Conservation (phyloP, 179 eudicot genomes). For the Camellia oleifera region DNA sequence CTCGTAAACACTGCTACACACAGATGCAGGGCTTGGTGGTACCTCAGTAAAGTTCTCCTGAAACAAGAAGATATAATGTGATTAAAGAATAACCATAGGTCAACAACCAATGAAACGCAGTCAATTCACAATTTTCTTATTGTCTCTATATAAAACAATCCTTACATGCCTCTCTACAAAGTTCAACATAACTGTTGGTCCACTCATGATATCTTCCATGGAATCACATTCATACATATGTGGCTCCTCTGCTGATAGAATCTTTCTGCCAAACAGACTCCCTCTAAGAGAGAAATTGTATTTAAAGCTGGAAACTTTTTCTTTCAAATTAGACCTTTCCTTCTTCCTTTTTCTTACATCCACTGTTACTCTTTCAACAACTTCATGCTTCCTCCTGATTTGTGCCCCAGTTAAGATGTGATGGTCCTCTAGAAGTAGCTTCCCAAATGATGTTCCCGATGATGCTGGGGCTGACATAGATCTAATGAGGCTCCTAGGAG, state of each 20-base stretch:
- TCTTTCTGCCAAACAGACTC: conserved; percentile 61
- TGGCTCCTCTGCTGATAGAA: conserved; percentile 47
- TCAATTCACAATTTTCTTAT: background rate
- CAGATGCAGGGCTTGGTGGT: conserved; percentile 97
- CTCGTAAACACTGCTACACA: conserved; percentile 65
- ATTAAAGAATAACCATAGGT: background rate
- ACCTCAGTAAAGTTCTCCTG: conserved; percentile 92
- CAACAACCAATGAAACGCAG: background rate
- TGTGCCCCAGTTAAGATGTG: conserved; percentile 69
- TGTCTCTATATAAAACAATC: background rate
- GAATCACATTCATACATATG: conserved; percentile 34
- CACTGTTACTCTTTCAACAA: conserved; percentile 30
- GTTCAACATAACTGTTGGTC: conserved; percentile 48
- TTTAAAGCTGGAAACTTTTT: conserved; percentile 64
- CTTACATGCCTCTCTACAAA: conserved; percentile 58
- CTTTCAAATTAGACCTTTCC: conserved; percentile 63
- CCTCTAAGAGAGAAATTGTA: conserved; percentile 61
- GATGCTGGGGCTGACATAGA: conserved; percentile 91
- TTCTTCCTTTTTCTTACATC: conserved; percentile 50
- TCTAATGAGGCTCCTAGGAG: conserved; percentile 71
- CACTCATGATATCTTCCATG: conserved; percentile 38
- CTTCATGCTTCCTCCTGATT: conserved; percentile 82
- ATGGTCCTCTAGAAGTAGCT: conserved; percentile 83
- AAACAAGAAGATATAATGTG: background rate
- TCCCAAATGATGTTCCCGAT: conserved; percentile 68